phyloP scores from a whole-genome alignment of 805 yeast species.

The Nakazawaea laoshanensis region DNA sequence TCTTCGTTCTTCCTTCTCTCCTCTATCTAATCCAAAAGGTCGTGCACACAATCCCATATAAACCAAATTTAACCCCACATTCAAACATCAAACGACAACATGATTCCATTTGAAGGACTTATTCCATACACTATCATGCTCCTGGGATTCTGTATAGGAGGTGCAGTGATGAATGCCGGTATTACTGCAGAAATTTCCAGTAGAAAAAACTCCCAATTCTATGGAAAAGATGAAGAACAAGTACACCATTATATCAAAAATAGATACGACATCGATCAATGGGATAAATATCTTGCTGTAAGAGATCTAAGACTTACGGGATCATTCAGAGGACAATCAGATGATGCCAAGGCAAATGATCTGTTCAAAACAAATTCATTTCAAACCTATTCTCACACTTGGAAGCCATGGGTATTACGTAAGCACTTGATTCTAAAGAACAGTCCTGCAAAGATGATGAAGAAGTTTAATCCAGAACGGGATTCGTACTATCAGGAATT shows the following conservation, averaged over 20 bases:
- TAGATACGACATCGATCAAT: constrained; percentile 43
- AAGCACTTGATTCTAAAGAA: constrained; percentile 30
- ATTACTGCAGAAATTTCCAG: constrained; percentile 16
- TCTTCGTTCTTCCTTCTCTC: no score
- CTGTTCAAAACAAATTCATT: constrained; percentile 64
- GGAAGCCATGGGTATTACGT: constrained; percentile 28
- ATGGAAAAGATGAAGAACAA: constrained; percentile 23
- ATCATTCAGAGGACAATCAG: constrained; percentile 56
- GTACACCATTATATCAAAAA: constrained; percentile 46
- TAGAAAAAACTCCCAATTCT: constrained; percentile 17
- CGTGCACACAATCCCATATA: no score
- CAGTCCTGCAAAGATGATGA: constrained; percentile 26
- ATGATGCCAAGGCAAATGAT: constrained; percentile 65
- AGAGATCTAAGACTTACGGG: constrained; percentile 78
- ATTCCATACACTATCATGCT: constrained; percentile 54
- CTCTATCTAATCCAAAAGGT: no score
- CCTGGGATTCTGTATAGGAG: constrained; percentile 43
- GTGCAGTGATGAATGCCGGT: constrained; percentile 34
- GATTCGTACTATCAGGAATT: constrained; percentile 23
- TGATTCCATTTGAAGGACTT: constrained; percentile 67
- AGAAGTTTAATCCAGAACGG: constrained; percentile 23
- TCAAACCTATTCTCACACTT: constrained; percentile 21
- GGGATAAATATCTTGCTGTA: constrained; percentile 51
- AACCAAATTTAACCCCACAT: no score
- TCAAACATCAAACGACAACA: constrained; percentile 14